Conservation (phyloP, 306 rosid species). For the Begonia peltatifolia region DNA sequence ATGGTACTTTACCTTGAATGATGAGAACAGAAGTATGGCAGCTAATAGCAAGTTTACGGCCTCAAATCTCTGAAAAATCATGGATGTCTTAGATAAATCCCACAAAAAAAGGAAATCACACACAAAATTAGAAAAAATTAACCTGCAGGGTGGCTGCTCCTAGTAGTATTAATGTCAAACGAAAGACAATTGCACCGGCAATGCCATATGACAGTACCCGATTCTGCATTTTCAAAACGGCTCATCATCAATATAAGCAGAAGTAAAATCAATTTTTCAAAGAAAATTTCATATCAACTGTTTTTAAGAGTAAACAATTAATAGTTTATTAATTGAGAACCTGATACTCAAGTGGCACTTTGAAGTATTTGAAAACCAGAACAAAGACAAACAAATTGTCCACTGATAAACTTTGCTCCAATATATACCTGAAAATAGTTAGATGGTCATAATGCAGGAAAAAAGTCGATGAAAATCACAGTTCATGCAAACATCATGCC, state of each 20-base stretch:
- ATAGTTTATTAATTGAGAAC: slow-evolving; percentile 17
- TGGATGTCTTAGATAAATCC: slow-evolving; percentile 12
- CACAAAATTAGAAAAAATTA: slow-evolving; percentile 7
- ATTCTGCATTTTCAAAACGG: slow-evolving; percentile 31
- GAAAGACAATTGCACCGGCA: slow-evolving; percentile 77
- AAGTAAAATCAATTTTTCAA: not conserved
- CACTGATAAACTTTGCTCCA: slow-evolving; percentile 96
- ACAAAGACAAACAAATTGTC: slow-evolving; percentile 91
- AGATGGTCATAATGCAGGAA: not conserved
- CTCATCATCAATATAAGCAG: slow-evolving; percentile 9
- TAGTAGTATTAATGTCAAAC: slow-evolving; percentile 60
- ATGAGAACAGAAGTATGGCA: slow-evolving; percentile 57
- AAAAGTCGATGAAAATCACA: not conserved
- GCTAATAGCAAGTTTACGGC: slow-evolving; percentile 83
- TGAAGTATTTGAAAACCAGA: slow-evolving; percentile 77
- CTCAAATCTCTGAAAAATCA: slow-evolving; percentile 62
- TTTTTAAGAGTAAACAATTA: not conserved
- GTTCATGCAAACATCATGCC: slow-evolving; percentile 2
- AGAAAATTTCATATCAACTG: not conserved
- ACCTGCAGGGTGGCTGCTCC: slow-evolving; percentile 87
- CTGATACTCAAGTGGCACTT: slow-evolving; percentile 79
- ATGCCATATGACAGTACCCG: slow-evolving; percentile 93
- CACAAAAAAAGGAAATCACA: slow-evolving; percentile 3
- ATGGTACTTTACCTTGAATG: slow-evolving; percentile 49
- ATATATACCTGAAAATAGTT: slow-evolving; percentile 43